Evolutionary conservation across 2,329 filamentous ascomycete genomes (phyloP).

Genomic region (Dryadomyces sulphureus): DNA sequence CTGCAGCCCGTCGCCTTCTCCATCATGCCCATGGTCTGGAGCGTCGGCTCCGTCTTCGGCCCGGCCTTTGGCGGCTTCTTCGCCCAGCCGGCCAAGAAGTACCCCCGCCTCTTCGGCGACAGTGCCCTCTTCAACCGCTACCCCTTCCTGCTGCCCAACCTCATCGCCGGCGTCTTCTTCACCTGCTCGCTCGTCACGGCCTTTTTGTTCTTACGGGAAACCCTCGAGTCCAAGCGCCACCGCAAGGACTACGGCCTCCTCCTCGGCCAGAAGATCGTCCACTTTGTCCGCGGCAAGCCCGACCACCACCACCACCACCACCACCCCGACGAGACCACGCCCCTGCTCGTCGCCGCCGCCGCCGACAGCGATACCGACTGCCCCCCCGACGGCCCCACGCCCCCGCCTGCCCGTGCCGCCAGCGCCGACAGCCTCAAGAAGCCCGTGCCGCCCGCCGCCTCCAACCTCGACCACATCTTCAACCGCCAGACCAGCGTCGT

Average conservation of each 20-base stretch:
- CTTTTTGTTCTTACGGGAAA: slow-evolving; percentile 71
- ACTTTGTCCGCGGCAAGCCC: slow-evolving; percentile 14
- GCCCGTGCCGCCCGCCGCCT: too few species aligned
- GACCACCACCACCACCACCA: too few species aligned
- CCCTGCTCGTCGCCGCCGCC: slow-evolving; percentile 32
- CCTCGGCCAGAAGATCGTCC: slow-evolving; percentile 51
- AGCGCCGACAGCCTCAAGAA: not conserved
- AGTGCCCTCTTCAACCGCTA: slow-evolving; percentile 56
- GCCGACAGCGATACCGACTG: slow-evolving; percentile 11
- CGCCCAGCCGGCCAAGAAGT: slow-evolving; percentile 63
- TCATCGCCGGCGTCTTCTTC: slow-evolving; percentile 65
- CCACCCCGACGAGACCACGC: slow-evolving; percentile 40
- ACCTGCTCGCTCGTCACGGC: slow-evolving; percentile 60
- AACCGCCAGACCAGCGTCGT: slow-evolving; percentile 17
- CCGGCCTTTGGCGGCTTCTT: slow-evolving; percentile 79
- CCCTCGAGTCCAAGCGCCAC: slow-evolving; percentile 55
- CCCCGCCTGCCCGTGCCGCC: not conserved
- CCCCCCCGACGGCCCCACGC: not conserved
- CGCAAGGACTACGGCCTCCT: slow-evolving; percentile 60
- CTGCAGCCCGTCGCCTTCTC: slow-evolving; percentile 82
- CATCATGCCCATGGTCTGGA: slow-evolving; percentile 86
- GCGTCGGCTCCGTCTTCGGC: slow-evolving; percentile 73
- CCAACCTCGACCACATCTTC: slow-evolving; percentile 13
- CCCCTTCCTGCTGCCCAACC: slow-evolving; percentile 74
- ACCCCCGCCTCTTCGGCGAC: slow-evolving; percentile 54